phyloP scores from a whole-genome alignment of 2,329 filamentous ascomycete species.

The Magnaporthiopsis rhizophila region DNA sequence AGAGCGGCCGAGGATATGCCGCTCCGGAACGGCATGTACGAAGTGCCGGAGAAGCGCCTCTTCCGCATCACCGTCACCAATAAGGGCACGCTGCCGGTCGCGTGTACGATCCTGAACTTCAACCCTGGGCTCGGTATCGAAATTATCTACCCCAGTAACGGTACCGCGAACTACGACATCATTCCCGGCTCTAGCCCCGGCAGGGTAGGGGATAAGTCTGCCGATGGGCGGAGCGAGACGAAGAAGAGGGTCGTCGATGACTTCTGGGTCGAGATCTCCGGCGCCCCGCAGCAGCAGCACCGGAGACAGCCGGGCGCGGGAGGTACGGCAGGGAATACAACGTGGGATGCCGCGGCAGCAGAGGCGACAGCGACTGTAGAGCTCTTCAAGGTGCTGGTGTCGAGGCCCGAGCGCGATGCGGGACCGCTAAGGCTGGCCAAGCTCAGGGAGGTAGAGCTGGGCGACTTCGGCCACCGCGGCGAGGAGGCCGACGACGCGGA shows the following conservation, averaged over 20 bases:
- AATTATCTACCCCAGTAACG: background rate
- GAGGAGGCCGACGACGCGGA: too few relatives aligned
- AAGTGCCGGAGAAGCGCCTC: background rate
- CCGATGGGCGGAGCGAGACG: too few relatives aligned
- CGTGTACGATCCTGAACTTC: background rate
- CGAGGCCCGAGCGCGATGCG: background rate
- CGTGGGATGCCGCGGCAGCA: too few relatives aligned
- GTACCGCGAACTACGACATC: background rate
- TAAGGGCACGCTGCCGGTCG: background rate
- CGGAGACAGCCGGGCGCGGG: too few relatives aligned
- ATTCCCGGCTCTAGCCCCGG: background rate
- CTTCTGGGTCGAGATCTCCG: too few relatives aligned
- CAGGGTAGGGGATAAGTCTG: too few relatives aligned
- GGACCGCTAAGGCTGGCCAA: background rate
- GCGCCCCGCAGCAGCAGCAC: background rate
- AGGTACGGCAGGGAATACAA: too few relatives aligned
- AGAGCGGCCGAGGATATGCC: background rate
- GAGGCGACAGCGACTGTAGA: background rate
- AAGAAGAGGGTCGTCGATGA: background rate
- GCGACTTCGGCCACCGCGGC: background rate
- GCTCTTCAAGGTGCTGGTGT: background rate
- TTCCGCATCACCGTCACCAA: background rate
- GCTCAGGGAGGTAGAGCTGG: background rate
- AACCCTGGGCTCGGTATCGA: background rate
- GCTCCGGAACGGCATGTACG: background rate